phyloP scores from a whole-genome alignment of 2,329 filamentous ascomycete species.

The Penicillium palitans region DNA sequence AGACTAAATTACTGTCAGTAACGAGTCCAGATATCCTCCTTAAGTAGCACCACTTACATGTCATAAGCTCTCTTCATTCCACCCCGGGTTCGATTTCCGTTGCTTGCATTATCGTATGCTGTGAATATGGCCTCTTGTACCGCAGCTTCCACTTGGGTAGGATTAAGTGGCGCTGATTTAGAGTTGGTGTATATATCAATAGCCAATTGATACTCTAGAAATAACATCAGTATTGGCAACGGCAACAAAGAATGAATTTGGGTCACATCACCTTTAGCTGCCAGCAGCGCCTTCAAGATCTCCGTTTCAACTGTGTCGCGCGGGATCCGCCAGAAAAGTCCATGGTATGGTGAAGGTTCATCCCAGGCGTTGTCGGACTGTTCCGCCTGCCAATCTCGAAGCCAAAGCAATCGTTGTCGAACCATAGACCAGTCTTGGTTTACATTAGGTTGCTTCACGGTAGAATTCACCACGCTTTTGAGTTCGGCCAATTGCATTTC shows the following conservation, averaged over 20 bases:
- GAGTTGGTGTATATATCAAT: conserved; percentile 43
- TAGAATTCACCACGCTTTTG: conserved; percentile 52
- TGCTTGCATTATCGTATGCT: conserved; percentile 65
- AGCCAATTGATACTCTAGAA: conserved; percentile 43
- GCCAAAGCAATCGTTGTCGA: conserved; percentile 58
- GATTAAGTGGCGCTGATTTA: conserved; percentile 39
- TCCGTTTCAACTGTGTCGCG: conserved; percentile 56
- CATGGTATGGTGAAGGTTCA: conserved; percentile 39
- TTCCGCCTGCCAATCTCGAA: conserved; percentile 58
- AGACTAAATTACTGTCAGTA: conserved; percentile 32
- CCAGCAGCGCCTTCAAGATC: conserved; percentile 57
- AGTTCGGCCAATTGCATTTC: conserved; percentile 56
- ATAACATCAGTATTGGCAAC: conserved; percentile 16
- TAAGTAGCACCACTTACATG: conserved; percentile 44
- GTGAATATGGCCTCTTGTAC: conserved; percentile 55
- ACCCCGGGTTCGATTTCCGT: conserved; percentile 63
- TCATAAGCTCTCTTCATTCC: conserved; percentile 63
- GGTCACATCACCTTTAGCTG: conserved; percentile 42
- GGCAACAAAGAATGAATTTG: background rate
- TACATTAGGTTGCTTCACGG: conserved; percentile 46
- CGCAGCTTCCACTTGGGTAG: conserved; percentile 52
- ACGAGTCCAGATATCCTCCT: conserved; percentile 1
- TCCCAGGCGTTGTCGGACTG: conserved; percentile 20
- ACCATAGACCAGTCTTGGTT: conserved; percentile 51
- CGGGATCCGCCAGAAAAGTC: conserved; percentile 52